Percentiles rank a stretch among this genome's conserved stretches.
phyloP scores from a whole-genome alignment of 2,329 filamentous ascomycete species.

The Westerdykella aurantiaca region DNA sequence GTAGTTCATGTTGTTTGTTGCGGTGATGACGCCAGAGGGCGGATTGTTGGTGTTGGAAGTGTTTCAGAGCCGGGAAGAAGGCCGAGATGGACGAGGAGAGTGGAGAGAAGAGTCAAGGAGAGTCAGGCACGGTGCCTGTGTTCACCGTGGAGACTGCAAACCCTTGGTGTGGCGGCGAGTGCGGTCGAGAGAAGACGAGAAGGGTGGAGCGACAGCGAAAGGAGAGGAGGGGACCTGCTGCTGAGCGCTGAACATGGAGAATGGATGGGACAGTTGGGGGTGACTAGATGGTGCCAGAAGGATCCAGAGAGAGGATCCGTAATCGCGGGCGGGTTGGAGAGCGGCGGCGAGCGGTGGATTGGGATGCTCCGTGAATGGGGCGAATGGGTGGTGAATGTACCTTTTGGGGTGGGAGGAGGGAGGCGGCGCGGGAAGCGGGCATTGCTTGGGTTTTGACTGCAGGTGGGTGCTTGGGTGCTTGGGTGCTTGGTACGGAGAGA shows the following conservation, averaged over 20 bases:
- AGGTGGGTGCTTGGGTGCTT: too few relatives aligned
- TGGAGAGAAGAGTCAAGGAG: constrained; percentile 8
- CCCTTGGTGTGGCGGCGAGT: constrained; percentile 20
- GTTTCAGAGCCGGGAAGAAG: constrained; percentile 1
- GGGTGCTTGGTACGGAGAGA: too few relatives aligned
- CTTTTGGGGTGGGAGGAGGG: background rate
- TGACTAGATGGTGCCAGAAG: constrained; percentile 29
- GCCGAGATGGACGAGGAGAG: constrained; percentile 3
- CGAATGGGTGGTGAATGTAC: constrained; percentile 6
- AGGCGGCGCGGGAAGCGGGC: constrained; percentile 2
- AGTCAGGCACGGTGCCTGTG: constrained; percentile 24
- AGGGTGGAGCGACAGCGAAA: constrained; percentile 28
- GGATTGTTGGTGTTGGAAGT: background rate
- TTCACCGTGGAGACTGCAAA: constrained; percentile 32
- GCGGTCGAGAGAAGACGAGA: constrained; percentile 11
- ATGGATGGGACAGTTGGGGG: constrained; percentile 17
- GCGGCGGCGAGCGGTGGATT: constrained; percentile 14
- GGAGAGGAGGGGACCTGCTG: constrained; percentile 22
- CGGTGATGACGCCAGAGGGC: constrained; percentile 9
- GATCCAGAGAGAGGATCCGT: constrained; percentile 26
- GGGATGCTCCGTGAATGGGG: constrained; percentile 22
- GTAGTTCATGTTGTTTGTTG: constrained; percentile 24
- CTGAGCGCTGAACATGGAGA: constrained; percentile 32
- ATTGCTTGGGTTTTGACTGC: background rate
- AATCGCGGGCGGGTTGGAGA: constrained; percentile 7